A percentile compares a stretch with the other conserved stretches of the same genome.
Evolutionary conservation across 768 basidiomycete species (phyloP).

Genomic region (Pleurotus citrinopileatus): DNA sequence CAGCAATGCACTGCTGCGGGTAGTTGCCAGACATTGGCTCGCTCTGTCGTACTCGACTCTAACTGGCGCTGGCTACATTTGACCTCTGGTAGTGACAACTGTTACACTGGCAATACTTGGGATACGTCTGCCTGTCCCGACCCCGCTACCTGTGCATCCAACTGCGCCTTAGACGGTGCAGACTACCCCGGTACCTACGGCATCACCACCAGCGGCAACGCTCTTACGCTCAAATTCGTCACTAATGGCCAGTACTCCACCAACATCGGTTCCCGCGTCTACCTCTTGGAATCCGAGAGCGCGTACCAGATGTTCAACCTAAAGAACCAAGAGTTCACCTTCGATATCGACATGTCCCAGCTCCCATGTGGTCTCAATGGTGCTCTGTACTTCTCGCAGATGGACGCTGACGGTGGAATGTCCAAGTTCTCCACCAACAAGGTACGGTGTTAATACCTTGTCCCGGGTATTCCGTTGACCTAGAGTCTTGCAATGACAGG

Average conservation of each 20-base stretch:
- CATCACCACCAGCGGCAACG: conserved; percentile 33
- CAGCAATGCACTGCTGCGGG: conserved; percentile 35
- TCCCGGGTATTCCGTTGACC: neutral
- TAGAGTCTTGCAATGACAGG: conserved; percentile 7
- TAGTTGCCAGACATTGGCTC: conserved; percentile 23
- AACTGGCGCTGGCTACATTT: conserved; percentile 43
- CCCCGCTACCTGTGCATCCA: conserved; percentile 32
- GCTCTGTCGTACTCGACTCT: conserved; percentile 35
- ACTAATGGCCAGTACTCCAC: conserved; percentile 18
- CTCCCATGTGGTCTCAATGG: conserved; percentile 48
- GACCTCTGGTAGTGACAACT: conserved; percentile 22
- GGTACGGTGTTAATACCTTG: conserved; percentile 8
- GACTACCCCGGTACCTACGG: conserved; percentile 36
- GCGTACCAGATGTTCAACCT: conserved; percentile 36
- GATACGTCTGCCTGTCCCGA: conserved; percentile 38
- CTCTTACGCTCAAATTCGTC: conserved; percentile 37
- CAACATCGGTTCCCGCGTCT: conserved; percentile 17
- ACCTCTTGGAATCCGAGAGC: conserved; percentile 32
- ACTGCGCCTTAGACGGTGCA: conserved; percentile 29
- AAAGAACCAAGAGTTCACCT: conserved; percentile 43
- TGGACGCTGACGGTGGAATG: conserved; percentile 41
- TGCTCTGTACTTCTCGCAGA: conserved; percentile 44
- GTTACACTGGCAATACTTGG: conserved; percentile 39
- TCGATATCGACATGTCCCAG: conserved; percentile 46
- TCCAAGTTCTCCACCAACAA: conserved; percentile 37